Base-by-base conservation (phyloP, 169 alveolate genomes). In the Gregarina niphandrodes region DNA sequence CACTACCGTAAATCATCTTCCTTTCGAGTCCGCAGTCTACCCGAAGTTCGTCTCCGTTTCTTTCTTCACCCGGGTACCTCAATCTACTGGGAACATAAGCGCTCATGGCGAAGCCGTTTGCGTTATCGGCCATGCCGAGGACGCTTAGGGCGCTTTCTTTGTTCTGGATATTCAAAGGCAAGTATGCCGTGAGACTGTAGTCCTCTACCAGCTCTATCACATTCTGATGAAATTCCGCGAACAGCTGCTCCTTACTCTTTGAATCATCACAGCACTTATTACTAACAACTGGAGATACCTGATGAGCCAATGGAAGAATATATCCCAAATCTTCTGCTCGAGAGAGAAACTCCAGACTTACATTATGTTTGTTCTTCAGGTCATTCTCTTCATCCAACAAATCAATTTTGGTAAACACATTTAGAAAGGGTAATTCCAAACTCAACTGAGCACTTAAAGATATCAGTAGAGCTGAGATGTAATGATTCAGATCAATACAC, bases 351-450 rank as follows among this genome's bases (percentile, higher is more conserved):
- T 26, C n/a, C 13, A 26, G n/a, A 26, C 9, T 26, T 9, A 9
- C n/a, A 26, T 26, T 9, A 53, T 16, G n/a, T n/a, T n/a, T n/a
- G n/a, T 26, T 26, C 9, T n/a, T 26, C n/a, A 77, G 34, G 16
- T 77, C 89, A 20, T 67, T 42, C 19, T 50, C 42, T 46, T 57
- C 44, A 42, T 58, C 43, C 41, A 83, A 55, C 23, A 83, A 53
- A 36, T 82, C 88, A 29, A 80, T 47, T 52, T 84, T 83, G 29
- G 87, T 59, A 36, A 83, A 54, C 21, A 82, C 84, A 42, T 84
- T 85, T 16, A 87, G 57, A 45, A 81, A 86, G 1, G 96, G 97
- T 71, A 87, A 64, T 31, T 84, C 90, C 30, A 87, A 54, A 40
- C 77, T 79, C 45, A 84, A 79, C 70, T 77, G 89, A 16, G 91